Base-by-base conservation (phyloP, 2,329 filamentous ascomycete genomes). In the Ascomycota sp. region DNA sequence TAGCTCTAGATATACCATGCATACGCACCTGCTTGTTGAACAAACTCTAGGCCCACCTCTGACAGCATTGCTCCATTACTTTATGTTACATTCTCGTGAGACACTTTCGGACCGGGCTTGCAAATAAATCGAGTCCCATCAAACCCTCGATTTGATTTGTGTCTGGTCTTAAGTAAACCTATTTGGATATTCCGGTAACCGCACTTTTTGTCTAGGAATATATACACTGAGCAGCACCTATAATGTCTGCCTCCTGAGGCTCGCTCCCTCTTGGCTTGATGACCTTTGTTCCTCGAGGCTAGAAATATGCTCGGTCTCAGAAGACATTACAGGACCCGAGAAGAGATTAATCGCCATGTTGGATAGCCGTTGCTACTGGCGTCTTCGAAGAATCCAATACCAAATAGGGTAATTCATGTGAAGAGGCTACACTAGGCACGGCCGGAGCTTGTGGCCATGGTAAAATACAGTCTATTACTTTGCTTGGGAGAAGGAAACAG, bases 301-400 rank as follows among this genome's bases (percentile, higher is more conserved):
- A 28, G 20, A 28, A 17, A 20, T 28, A 17, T 9, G 27, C 24
- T 10, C 4, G 11, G 24, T 4, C 24, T 25, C 24, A 12, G 24
- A 25, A 25, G 24, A 12, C 11, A 25, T 25, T n/a, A 8, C 24
- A 10, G 24, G 24, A 25, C 5, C 24, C 4, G 24, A 25, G 13
- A 25, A 25, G 24, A 25, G 24, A 25, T 25, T 6, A 25, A 10
- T 25, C 13, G 24, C 24, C 28, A 33, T 33, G 20, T 28, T 19
- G 8, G 32, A 33, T 20, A 33, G 24, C 11, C 32, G 32, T 26
- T 23, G 32, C 26, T 30, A 30, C 25, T 33, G 32, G 13, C 25
- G 24, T 27, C 32, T 21, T 24, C 28, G 32, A 20, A 30, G 28
- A 23, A 33, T 23, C 32, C 28, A 28, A 26, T 30, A 30, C 17